phyloP scores from a whole-genome alignment of 768 basidiomycete genomes.

The Collybia mongolica region DNA sequence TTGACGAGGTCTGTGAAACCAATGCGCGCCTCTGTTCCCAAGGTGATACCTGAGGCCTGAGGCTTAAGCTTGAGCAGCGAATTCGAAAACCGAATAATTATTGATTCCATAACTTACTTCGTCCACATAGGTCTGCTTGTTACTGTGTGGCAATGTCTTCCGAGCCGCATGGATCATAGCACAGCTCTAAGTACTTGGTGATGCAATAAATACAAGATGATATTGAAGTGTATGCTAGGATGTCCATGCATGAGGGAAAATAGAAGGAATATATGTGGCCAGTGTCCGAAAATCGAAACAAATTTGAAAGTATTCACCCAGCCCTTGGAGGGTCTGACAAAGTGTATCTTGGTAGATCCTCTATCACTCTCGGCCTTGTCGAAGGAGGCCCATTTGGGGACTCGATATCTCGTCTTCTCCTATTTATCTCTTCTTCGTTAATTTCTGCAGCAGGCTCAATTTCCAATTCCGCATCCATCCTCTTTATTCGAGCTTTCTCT shows the following conservation, averaged over 20 bases:
- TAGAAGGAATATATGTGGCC: no score
- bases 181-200: neutral
- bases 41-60: no score
- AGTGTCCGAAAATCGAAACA: no score
- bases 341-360: slow-evolving; percentile 18
- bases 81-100: neutral
- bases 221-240: neutral
- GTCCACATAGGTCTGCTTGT: slow-evolving; percentile 10
- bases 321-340: slow-evolving; percentile 3
- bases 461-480: slow-evolving; percentile 13
- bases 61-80: neutral
- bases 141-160: slow-evolving; percentile 10
- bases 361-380: neutral
- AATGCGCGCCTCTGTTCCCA: neutral
- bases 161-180: neutral
- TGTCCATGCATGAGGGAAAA: no score
- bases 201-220: neutral
- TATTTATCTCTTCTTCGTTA: slow-evolving; percentile 10
- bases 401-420: slow-evolving; percentile 12
- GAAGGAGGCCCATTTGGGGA: slow-evolving; percentile 5
- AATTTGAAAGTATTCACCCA: neutral
- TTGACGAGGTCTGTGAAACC: neutral
- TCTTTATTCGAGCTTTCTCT: slow-evolving; percentile 28
- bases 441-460: neutral
- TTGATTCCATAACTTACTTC: neutral